Evolutionary conservation across 2,329 filamentous ascomycete species (phyloP).

Genomic region (Colletotrichum endophyticum): DNA sequence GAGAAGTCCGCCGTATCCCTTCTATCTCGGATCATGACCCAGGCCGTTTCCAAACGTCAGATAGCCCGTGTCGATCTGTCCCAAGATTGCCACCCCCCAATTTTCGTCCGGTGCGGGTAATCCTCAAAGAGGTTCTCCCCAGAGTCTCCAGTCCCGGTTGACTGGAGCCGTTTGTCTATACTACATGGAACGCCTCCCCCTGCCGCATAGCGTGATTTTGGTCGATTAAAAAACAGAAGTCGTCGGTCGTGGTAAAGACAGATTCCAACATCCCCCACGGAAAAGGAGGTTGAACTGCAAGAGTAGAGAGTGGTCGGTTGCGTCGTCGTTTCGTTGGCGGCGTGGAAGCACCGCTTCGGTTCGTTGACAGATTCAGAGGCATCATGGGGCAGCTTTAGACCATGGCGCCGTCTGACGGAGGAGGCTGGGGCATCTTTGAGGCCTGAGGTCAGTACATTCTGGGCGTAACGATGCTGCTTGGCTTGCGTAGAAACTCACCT

Average conservation of each 20-base stretch:
- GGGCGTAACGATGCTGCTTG: fast-evolving
- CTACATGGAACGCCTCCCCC: conserved; percentile 20
- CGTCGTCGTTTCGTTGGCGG: neutral
- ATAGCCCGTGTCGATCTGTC: neutral
- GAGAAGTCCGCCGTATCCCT: neutral
- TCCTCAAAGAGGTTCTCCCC: neutral
- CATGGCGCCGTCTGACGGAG: conserved; percentile 32
- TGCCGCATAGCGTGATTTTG: neutral
- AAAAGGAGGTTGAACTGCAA: neutral
- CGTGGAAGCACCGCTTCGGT: neutral
- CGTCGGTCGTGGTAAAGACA: conserved; percentile 3
- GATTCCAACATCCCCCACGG: neutral
- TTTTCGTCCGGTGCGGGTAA: neutral
- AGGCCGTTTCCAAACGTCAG: neutral
- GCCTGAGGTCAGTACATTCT: conserved; percentile 2
- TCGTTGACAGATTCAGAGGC: neutral
- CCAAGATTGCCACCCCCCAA: neutral
- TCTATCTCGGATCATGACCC: neutral
- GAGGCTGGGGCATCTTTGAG: conserved; percentile 32
- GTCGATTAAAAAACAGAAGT: neutral
- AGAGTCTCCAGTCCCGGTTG: neutral
- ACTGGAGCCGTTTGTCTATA: conserved; percentile 8
- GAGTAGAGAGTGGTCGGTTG: conserved; percentile 19
- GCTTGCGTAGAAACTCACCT: conserved; percentile 54
- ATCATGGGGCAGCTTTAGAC: conserved; percentile 25